phyloP scores from a whole-genome alignment of 2,329 filamentous ascomycete species.

The Ceratocystis albifundus region DNA sequence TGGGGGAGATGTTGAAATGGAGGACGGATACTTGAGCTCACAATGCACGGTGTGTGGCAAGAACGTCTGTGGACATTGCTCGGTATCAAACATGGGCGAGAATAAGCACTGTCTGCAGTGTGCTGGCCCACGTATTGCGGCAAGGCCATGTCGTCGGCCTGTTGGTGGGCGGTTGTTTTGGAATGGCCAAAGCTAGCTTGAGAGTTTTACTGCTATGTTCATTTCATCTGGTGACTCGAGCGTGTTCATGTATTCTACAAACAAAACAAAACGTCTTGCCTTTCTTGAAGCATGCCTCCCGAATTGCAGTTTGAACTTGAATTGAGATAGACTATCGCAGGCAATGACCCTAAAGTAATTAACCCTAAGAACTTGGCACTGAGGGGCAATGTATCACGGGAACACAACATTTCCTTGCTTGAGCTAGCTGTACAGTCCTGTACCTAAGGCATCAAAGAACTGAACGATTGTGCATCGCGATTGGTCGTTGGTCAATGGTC shows the following conservation, averaged over 20 bases:
- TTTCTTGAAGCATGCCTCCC: not conserved
- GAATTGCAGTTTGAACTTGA: no score
- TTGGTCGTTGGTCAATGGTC: not conserved
- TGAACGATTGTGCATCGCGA: not conserved
- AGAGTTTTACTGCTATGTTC: no score
- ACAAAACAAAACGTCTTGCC: not conserved
- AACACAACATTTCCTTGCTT: not conserved
- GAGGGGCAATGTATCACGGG: not conserved
- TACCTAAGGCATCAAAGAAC: not conserved
- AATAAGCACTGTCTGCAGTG: constrained; percentile 44
- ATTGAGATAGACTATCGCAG: no score
- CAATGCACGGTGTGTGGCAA: constrained; percentile 43
- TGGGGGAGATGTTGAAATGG: constrained; percentile 34
- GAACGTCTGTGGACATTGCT: constrained; percentile 48
- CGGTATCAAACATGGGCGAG: constrained; percentile 46
- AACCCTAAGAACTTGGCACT: not conserved
- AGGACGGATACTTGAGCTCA: constrained; percentile 26
- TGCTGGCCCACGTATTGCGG: constrained; percentile 31
- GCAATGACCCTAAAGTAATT: not conserved
- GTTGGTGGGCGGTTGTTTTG: constrained; percentile 22
- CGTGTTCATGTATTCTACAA: not conserved
- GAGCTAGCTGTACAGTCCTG: not conserved
- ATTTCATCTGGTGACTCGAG: not conserved
- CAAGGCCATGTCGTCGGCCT: constrained; percentile 25
- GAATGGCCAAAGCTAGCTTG: not conserved